phyloP scores from a whole-genome alignment of 495 filamentous ascomycete species.

The Penicillium roqueforti region DNA sequence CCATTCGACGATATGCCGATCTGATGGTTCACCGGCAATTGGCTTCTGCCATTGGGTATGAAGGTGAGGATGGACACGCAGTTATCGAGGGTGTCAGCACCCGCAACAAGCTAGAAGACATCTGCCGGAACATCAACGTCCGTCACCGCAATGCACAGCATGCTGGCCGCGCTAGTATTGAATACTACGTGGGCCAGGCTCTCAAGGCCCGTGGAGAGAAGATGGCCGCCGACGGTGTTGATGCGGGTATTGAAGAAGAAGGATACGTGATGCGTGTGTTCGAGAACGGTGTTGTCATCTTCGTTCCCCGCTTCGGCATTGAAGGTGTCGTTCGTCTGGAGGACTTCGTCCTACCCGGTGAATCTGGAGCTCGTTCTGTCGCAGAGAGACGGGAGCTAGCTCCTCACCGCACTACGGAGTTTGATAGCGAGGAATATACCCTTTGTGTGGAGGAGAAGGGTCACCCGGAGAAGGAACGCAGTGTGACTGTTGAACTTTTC shows the following conservation, averaged over 20 bases:
- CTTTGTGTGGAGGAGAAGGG: conserved; percentile 52
- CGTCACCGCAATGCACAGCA: conserved; percentile 95
- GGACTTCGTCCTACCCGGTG: conserved; percentile 73
- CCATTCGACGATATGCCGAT: conserved; percentile 95
- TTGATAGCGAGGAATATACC: conserved; percentile 79
- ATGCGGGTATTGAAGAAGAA: conserved; percentile 64
- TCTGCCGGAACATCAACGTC: conserved; percentile 97
- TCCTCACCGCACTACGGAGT: conserved; percentile 57
- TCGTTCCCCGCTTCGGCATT: conserved; percentile 92
- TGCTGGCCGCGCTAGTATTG: conserved; percentile 85
- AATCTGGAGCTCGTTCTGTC: conserved; percentile 35
- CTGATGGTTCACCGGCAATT: conserved; percentile 90
- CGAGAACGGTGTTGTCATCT: conserved; percentile 92
- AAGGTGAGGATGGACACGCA: conserved; percentile 52
- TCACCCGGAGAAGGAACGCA: conserved; percentile 47
- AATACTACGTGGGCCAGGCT: conserved; percentile 96
- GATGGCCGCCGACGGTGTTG: conserved; percentile 34
- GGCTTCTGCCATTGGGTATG: conserved; percentile 90
- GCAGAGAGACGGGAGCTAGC: conserved; percentile 40
- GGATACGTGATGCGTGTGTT: conserved; percentile 96
- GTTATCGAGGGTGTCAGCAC: conserved; percentile 73
- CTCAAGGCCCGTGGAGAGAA: conserved; percentile 73
- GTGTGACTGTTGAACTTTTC: conserved; percentile 73
- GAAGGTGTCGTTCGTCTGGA: conserved; percentile 82
- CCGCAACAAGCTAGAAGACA: conserved; percentile 72